Evolutionary conservation across 768 basidiomycete species (phyloP), one percentile per base, ranked within the genome.

Genomic region (Mycena metata): DNA sequence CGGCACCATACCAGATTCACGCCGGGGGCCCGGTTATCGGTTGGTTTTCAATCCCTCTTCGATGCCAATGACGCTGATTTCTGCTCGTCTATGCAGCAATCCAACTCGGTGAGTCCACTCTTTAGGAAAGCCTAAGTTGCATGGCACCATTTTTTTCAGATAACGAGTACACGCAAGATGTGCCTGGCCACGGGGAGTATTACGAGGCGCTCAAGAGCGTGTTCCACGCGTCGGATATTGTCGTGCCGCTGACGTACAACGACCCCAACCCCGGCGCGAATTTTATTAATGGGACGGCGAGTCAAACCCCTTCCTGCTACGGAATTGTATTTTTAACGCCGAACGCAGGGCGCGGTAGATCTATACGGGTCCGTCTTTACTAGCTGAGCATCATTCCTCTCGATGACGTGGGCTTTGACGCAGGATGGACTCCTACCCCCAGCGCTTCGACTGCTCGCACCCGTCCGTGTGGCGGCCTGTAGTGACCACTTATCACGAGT

Each of bases 371-470:
- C 80, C 56, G 73, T 45, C 43, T 15, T 23, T 23, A 26, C 26
- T 19, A 41, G 8, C 23, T 17, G 24, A 23, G 26, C 33, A 5
- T 15, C 3, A 30, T 51, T 54, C 65, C 55, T 69, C 24, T 39
- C 41, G 60, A 49, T 5, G 36, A 33, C 63, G 4, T 13, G 19
- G 5, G 2, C 21, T 35, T 33, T 33, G 17, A 35, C 19, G 51
- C 64, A 87, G 87, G 21, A 71, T 90, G 63, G 93, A 94, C 73
- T 85, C 87, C 0, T 94, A 94, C 70, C 92, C 92, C 1, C 92
- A 94, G 81, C 82, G 85, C 1, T 95, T 94, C 73, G 93, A 95
- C 72, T 95, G 94, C 76, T 91, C 92, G 0, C 86, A 91, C 67
- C 92, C 94, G 2, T 79, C 80, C 3, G 75, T 69, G 0, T 95